Percentiles rank a stretch among this genome's conserved stretches.
phyloP scores from a whole-genome alignment of 2,329 filamentous ascomycete genomes.

The Beauveria brongniartii region DNA sequence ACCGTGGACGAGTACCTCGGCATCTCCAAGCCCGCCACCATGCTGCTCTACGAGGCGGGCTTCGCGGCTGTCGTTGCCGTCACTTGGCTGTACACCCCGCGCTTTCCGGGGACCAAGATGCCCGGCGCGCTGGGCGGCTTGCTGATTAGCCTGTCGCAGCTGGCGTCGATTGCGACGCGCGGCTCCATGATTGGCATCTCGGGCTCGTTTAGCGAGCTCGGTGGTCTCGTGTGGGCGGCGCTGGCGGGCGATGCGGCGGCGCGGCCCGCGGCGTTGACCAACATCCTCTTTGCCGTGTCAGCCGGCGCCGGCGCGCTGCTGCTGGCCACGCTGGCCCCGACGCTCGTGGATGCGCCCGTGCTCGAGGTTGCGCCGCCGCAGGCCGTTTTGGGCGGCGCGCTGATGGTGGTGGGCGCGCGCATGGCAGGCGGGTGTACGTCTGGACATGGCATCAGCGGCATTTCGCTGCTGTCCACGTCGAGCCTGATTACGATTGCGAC shows the following conservation, averaged over 20 bases:
- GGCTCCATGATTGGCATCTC: slow-evolving; percentile 52
- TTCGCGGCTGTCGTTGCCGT: slow-evolving; percentile 33
- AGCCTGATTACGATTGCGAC: slow-evolving; percentile 53
- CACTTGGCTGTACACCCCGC: slow-evolving; percentile 25
- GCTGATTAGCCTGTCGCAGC: slow-evolving; percentile 50
- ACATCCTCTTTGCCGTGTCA: slow-evolving; percentile 45
- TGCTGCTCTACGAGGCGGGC: slow-evolving; percentile 35
- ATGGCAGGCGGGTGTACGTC: slow-evolving; percentile 60
- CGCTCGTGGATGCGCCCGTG: slow-evolving; percentile 18
- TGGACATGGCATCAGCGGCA: slow-evolving; percentile 60
- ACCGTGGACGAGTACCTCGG: slow-evolving; percentile 34
- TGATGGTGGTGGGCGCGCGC: slow-evolving; percentile 52
- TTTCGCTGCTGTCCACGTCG: slow-evolving; percentile 52
- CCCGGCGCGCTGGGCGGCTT: slow-evolving; percentile 48
- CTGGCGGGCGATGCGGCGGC: slow-evolving; percentile 19
- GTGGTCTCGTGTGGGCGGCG: slow-evolving; percentile 43
- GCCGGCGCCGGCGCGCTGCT: slow-evolving; percentile 38
- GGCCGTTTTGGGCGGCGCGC: slow-evolving; percentile 45
- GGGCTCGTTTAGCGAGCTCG: slow-evolving; percentile 52
- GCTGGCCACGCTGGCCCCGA: slow-evolving; percentile 26
- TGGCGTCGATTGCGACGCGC: slow-evolving; percentile 45
- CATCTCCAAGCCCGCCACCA: slow-evolving; percentile 25
- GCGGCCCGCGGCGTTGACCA: slow-evolving; percentile 24
- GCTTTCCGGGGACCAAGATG: slow-evolving; percentile 23
- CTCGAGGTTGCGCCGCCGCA: slow-evolving; percentile 27